Base-by-base conservation (phyloP, 495 filamentous ascomycete species). In the Chaetomium fimeti region DNA sequence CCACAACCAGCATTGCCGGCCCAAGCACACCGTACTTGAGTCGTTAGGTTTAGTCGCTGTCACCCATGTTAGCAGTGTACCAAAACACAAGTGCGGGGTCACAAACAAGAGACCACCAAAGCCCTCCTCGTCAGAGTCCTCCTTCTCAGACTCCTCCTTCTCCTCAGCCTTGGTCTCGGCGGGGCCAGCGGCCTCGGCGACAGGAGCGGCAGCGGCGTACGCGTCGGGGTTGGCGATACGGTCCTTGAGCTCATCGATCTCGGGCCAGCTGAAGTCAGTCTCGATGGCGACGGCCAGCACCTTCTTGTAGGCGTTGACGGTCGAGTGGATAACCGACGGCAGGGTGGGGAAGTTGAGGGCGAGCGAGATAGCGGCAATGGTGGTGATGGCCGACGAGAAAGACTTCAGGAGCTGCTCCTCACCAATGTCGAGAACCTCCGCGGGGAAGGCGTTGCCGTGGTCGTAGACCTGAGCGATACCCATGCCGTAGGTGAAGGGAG, bases 401-500 rank as follows among this genome's bases (percentile, higher is more conserved):
- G 89, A 77, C 80, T 88, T 87, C 62, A 99, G 84, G 66, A 99
- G 88, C 82, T 97, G 92, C 22, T 86, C 84, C 81, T 98, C 94
- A 72, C 89, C 82, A 75, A 99, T 96, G 76, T 99, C 94, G 58
- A 99, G 84, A 67, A 99, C 90, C 57, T 74, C 77, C 47, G 91
- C 79, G 66, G 84, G 76, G 85, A 99, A 99, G 71, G 85, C 86
- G 84, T 98, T 93, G 69, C 94, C 94, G 69, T 91, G 80, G 80
- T 98, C 91, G 85, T 99, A 99, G 74, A 99, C 89, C 84, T 98
- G 95, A 47, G 84, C 28, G 71, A 99, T 89, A 77, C 88, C 88
- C 91, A 99, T 95, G 82, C 94, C 94, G 81, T 99, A 99, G 75
- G 95, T 99, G 89, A 98, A 98, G 79, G 95, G 94, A 67, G 93